Base-by-base conservation (phyloP, 169 alveolate species). In the Cryptosporidium parvum region DNA sequence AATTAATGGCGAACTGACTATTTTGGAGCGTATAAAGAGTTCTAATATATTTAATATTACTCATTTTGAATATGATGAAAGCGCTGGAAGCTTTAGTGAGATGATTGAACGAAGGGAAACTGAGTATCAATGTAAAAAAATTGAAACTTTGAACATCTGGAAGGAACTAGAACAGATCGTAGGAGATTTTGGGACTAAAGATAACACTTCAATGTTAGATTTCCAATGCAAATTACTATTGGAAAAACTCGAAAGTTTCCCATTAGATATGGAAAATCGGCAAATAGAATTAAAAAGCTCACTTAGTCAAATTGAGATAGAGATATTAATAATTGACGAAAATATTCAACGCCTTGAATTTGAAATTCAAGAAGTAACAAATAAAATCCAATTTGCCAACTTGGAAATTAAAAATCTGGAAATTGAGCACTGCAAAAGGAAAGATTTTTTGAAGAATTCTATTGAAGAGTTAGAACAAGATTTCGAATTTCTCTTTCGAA, bases 351-450 rank as follows among this genome's bases (percentile, higher is more conserved):
- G 71, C 26, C 37, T 80, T 51, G 69, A 80, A 72, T 16, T 23
- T 3, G 92, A 86, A 45, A 70, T 52, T 53, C 44, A 59, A 31
- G 85, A 61, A 44, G 67, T 91, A 56, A 53, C 75, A 35, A 18
- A 68, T 1, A 45, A 75, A 37, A 86, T 86, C 48, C 85, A 86
- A 52, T 51, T 61, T 18, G 51, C 35, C 2, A 73, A 59, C 18
- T 33, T 62, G 8, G 92, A 86, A 44, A 84, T 86, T 10, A 53
- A 51, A 51, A 21, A 68, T 29, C 23, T 86, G 29, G 92, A 86
- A 31, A 62, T 51, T 52, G 84, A 80, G 69, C 37, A 33, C 23
- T 68, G 53, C 52, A 53, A 44, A 26, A 56, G 56, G 69, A 37
- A 65, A 37, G 33, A 69, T 1, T 44, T 33, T 8, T 86, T 71